Evolutionary conservation across 306 rosid genomes (phyloP).

Genomic region (Prunus armeniaca): DNA sequence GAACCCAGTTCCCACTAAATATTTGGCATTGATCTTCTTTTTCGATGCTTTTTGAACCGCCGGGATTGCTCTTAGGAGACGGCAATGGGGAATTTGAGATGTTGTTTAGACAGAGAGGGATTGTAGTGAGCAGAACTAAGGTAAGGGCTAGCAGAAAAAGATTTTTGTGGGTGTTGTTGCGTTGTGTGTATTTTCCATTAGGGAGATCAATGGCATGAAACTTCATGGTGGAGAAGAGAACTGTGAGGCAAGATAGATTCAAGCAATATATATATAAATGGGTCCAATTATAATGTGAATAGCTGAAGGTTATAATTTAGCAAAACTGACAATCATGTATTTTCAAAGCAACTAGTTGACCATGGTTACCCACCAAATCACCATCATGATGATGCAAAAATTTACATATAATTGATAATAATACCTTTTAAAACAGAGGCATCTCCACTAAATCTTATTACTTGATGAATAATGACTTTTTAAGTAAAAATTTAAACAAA

Average conservation of each 20-base stretch:
- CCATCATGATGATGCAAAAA: not conserved
- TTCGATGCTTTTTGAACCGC: slow-evolving; percentile 15
- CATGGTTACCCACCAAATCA: slow-evolving; percentile 21
- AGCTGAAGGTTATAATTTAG: no score
- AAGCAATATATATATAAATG: slow-evolving; percentile 1
- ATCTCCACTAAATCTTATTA: not conserved
- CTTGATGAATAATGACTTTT: not conserved
- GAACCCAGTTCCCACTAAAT: slow-evolving; percentile 73
- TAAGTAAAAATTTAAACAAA: not conserved
- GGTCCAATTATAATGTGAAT: not conserved
- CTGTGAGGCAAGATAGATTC: slow-evolving; percentile 22
- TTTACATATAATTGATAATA: not conserved
- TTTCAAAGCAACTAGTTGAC: slow-evolving; percentile 14
- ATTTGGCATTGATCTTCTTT: slow-evolving; percentile 42
- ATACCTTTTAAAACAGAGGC: not conserved
- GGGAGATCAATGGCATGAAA: slow-evolving; percentile 28
- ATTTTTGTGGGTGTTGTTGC: slow-evolving; percentile 18
- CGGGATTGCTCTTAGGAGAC: slow-evolving; percentile 12
- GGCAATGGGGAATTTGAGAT: slow-evolving; percentile 31
- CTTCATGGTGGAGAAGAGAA: slow-evolving; percentile 41
- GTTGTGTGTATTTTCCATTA: slow-evolving; percentile 39
- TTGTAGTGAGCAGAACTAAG: slow-evolving; percentile 24
- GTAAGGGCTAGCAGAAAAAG: slow-evolving; percentile 16
- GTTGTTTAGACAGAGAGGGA: slow-evolving; percentile 38
- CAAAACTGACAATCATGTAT: not conserved